phyloP scores from a whole-genome alignment of 495 filamentous ascomycete genomes.

The Ascodesmis nigricans region DNA sequence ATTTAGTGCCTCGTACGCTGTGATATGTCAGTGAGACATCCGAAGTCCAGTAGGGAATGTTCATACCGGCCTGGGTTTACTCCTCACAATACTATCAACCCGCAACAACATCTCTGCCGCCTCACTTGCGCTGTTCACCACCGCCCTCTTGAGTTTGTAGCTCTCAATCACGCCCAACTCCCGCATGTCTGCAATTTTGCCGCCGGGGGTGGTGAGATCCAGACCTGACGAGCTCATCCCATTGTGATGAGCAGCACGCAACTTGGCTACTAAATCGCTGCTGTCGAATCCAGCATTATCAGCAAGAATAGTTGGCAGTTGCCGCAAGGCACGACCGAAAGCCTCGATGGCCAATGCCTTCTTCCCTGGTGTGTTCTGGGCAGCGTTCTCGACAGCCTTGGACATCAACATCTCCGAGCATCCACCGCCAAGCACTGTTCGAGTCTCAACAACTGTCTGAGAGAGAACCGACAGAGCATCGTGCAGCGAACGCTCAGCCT shows the following conservation, averaged over 20 bases:
- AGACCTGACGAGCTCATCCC: conserved; percentile 80
- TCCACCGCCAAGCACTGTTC: conserved; percentile 82
- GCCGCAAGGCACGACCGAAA: conserved; percentile 70
- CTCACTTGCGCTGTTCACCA: conserved; percentile 84
- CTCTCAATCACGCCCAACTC: conserved; percentile 94
- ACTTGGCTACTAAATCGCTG: conserved; percentile 72
- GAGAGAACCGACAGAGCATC: conserved; percentile 93
- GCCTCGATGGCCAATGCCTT: conserved; percentile 81
- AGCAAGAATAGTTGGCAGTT: conserved; percentile 87
- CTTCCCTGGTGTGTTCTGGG: conserved; percentile 87
- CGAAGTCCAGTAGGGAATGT: too few species aligned
- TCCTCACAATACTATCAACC: conserved; percentile 21
- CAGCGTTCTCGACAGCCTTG: conserved; percentile 85
- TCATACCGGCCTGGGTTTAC: conserved; percentile 21
- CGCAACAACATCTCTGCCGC: conserved; percentile 57
- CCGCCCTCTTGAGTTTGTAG: conserved; percentile 94
- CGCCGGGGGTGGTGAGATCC: conserved; percentile 72
- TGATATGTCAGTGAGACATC: too few species aligned
- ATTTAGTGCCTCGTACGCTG: too few species aligned
- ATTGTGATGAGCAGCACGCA: conserved; percentile 82
- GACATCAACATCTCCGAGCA: conserved; percentile 98
- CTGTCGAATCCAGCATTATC: conserved; percentile 95
- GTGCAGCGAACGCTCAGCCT: conserved; percentile 87
- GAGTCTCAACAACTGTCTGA: conserved; percentile 85
- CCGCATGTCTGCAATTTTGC: conserved; percentile 88